A percentile compares a stretch with the other conserved stretches of the same genome.
phyloP scores from a whole-genome alignment of 129 eudicot species.

The Arctium minus region DNA sequence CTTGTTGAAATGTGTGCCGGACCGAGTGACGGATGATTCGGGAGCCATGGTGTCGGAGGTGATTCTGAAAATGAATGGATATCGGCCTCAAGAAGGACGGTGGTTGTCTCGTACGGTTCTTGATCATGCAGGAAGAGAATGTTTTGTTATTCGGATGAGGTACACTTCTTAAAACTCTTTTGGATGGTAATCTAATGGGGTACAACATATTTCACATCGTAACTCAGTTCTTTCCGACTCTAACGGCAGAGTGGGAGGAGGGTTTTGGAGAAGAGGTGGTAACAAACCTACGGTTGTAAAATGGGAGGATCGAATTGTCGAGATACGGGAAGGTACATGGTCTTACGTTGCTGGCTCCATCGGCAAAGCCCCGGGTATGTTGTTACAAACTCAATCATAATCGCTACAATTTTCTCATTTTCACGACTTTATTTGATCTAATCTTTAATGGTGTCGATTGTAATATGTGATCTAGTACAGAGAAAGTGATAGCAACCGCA shows the following conservation, averaged over 20 bases:
- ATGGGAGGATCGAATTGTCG: conserved; percentile 74
- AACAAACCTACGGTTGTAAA: conserved; percentile 66
- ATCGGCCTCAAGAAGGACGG: conserved; percentile 92
- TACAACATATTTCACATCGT: neutral
- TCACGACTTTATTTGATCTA: neutral
- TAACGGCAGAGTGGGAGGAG: conserved; percentile 59
- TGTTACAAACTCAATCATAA: conserved; percentile 6
- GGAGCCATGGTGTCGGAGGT: conserved; percentile 96
- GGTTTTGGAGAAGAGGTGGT: conserved; percentile 93
- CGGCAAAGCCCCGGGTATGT: conserved; percentile 85
- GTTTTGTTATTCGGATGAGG: conserved; percentile 88
- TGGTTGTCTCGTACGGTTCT: conserved; percentile 94
- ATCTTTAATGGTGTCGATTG: conserved; percentile 11
- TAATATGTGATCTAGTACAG: conserved; percentile 54
- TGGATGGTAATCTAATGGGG: neutral
- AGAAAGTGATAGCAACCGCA: conserved; percentile 87
- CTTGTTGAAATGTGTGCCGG: conserved; percentile 84
- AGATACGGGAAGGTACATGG: conserved; percentile 90
- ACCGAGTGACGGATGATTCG: conserved; percentile 84
- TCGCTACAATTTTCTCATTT: neutral
- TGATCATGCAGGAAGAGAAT: conserved; percentile 90
- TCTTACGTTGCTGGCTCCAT: conserved; percentile 75
- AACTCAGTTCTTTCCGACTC: neutral
- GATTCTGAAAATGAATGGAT: conserved; percentile 70
- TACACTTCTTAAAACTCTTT: neutral